Base-by-base conservation (phyloP, 129 eudicot genomes). In the Dittrichia graveolens region DNA sequence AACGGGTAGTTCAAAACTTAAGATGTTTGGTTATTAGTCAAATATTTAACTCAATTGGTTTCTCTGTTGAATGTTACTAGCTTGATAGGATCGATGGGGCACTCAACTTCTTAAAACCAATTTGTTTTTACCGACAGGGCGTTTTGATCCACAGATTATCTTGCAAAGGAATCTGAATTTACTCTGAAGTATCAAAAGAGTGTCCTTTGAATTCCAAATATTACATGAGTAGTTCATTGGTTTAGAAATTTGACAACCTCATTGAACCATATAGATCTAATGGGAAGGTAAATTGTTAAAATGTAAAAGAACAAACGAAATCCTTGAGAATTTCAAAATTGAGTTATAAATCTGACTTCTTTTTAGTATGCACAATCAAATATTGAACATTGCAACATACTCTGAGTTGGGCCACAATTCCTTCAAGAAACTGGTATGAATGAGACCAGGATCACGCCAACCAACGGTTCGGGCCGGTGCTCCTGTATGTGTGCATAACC, bases 371-470 rank as follows among this genome's bases (percentile, higher is more conserved):
- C 38, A 52, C 35, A 49, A 65, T 65, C 6, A 74, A 4, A 9
- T 16, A 61, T 12, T 41, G 5, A 57, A 56, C 31, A 44, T 57
- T 58, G 60, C 16, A 54, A 70, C 88, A 57, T 86, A 89, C 92
- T 69, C 69, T 59, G 83, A 69, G 61, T 84, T 86, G 54, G 96
- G 96, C 96, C 93, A 90, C 59, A 87, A 68, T 43, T 81, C 91
- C 64, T 83, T 77, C 67, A 90, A 77, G 74, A 85, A 90, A 63
- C 89, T 80, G 6, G 94, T 90, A 71, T 90, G 96, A 52, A 90
- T 83, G 72, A 83, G 87, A 31, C 94, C 91, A 69, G 96, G 94
- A 75, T 90, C 94, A 67, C 96, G 88, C 96, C 96, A 90, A 50
- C 96, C 96, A 8, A 90, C 89, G 1, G 96, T 87, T 67, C 91